Conservation (phyloP, 129 eudicot species). For the Deinandra increscens region DNA sequence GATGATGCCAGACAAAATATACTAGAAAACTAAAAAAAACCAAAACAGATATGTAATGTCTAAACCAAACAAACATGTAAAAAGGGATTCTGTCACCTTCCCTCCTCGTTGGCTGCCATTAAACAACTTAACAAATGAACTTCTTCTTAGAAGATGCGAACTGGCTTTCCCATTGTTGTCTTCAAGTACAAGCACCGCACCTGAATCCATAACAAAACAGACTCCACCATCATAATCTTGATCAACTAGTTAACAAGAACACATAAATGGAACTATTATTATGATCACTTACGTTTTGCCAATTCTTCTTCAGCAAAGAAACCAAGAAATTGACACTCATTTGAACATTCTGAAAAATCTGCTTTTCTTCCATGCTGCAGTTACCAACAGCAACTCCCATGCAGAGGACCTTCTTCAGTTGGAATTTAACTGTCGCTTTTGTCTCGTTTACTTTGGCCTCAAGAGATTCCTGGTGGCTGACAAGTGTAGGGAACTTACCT, state of each 20-base stretch:
- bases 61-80: slow-evolving; percentile 6
- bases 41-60: background rate
- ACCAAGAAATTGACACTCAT: slow-evolving; percentile 9
- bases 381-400: slow-evolving; percentile 12
- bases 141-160: background rate
- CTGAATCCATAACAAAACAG: background rate
- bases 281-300: background rate
- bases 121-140: background rate
- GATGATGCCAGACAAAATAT: no score
- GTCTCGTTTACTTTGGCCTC: slow-evolving; percentile 5
- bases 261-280: background rate
- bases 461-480: background rate
- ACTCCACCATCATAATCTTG: no score
- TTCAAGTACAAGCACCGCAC: slow-evolving; percentile 15
- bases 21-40: no score
- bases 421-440: background rate
- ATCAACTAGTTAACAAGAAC: no score
- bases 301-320: slow-evolving; percentile 3
- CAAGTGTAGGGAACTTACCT: slow-evolving; percentile 2
- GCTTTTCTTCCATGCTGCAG: slow-evolving; percentile 13
- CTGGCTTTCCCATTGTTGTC: slow-evolving; percentile 9
- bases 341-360: background rate
- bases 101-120: no score
- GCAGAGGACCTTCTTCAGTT: slow-evolving; percentile 3
- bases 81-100: no score